These are phyloP conservation scores for Podosphaera xanthii DNA, from an alignment of 2,329 filamentous ascomycete species.

Conservation along the genomic window DNA sequence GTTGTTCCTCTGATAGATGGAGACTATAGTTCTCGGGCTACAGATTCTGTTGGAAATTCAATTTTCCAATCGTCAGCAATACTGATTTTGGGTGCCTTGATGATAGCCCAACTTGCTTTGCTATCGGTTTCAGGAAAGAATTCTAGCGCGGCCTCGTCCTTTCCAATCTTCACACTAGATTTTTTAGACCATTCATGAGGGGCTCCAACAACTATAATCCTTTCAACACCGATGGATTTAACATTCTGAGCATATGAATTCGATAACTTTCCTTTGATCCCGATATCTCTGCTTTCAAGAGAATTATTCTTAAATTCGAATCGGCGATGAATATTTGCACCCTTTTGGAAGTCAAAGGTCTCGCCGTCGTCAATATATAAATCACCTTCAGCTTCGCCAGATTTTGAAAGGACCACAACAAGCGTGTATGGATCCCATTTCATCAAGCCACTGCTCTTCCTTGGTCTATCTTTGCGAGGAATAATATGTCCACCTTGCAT, in stretches of 20 bases:
- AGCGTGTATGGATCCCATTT: conserved; percentile 87
- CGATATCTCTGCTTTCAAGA: conserved; percentile 47
- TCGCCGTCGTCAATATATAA: conserved; percentile 89
- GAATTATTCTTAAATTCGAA: conserved; percentile 41
- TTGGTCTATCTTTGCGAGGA: conserved; percentile 67
- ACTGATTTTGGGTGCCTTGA: conserved; percentile 37
- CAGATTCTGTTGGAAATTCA: conserved; percentile 8
- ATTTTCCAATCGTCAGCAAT: conserved; percentile 38
- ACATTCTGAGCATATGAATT: conserved; percentile 61
- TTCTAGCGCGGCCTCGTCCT: conserved; percentile 34
- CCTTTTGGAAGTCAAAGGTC: conserved; percentile 65
- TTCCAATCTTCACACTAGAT: conserved; percentile 31
- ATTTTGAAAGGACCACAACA: conserved; percentile 46
- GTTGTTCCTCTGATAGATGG: too few species aligned
- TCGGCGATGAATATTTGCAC: conserved; percentile 67
- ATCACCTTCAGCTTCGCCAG: conserved; percentile 53
- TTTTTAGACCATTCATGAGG: conserved; percentile 47
- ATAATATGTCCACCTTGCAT: conserved; percentile 90
- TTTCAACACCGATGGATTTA: conserved; percentile 57
- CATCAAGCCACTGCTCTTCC: conserved; percentile 74
- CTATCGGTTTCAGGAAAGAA: conserved; percentile 29
- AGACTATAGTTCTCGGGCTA: background rate
- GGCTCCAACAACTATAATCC: conserved; percentile 62
- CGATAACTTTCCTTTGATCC: conserved; percentile 32
- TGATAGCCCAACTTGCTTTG: conserved; percentile 37